phyloP scores from a whole-genome alignment of 2,329 filamentous ascomycete species.

The Diaporthe ilicicola region DNA sequence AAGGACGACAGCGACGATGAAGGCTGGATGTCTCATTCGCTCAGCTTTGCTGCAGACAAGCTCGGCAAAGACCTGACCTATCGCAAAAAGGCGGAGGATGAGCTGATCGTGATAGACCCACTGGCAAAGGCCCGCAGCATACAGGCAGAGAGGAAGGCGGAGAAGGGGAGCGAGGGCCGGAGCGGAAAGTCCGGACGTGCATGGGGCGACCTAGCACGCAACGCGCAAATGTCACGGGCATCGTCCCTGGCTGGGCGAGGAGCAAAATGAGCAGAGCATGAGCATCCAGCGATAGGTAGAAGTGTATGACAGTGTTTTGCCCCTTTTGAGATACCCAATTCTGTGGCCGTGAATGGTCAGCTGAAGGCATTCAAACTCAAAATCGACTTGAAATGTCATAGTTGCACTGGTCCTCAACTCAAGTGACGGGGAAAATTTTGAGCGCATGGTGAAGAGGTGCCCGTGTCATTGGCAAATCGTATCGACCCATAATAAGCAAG shows the following conservation, averaged over 20 bases:
- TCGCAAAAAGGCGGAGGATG: conserved; percentile 89
- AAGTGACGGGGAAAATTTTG: not conserved
- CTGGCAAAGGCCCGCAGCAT: conserved; percentile 81
- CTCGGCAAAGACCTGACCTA: conserved; percentile 92
- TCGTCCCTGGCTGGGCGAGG: conserved; percentile 65
- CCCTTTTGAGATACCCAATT: conserved; percentile 14
- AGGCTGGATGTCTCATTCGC: conserved; percentile 85
- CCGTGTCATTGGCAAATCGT: not conserved
- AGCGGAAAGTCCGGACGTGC: conserved; percentile 60
- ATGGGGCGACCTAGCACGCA: conserved; percentile 64
- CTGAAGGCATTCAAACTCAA: conserved; percentile 6
- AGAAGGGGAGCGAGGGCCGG: conserved; percentile 57
- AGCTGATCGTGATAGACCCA: conserved; percentile 92
- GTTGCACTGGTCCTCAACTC: not conserved
- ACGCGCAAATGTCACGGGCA: conserved; percentile 63
- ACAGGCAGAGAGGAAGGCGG: conserved; percentile 68
- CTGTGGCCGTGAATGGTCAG: not conserved
- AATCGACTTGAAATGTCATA: not conserved
- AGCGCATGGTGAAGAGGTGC: not conserved
- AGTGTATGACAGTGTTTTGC: not conserved
- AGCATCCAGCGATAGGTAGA: not conserved
- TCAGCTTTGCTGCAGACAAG: conserved; percentile 89
- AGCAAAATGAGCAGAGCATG: conserved; percentile 52
- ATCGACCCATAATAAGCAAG: not conserved
- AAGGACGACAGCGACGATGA: conserved; percentile 67